These are phyloP conservation scores for Leucosporidium scottii DNA, from an alignment of 768 basidiomycete species.

Conservation along the genomic window DNA sequence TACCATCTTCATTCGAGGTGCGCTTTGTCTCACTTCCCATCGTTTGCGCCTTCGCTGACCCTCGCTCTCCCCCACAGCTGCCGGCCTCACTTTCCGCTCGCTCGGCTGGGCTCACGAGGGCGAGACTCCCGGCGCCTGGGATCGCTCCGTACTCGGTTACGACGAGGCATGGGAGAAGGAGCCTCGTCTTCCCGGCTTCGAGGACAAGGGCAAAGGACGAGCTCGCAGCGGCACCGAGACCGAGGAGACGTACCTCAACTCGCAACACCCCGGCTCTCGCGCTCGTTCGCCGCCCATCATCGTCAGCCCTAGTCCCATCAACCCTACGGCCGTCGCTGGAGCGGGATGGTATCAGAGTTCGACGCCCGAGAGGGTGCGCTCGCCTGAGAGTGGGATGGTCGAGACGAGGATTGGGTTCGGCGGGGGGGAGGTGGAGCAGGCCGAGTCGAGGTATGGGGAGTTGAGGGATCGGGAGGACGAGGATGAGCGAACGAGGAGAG, in stretches of 20 bases:
- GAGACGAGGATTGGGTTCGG: conserved; percentile 1
- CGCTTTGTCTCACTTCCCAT: not conserved
- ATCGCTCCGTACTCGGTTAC: conserved; percentile 31
- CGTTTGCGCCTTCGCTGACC: not conserved
- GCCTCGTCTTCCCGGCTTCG: conserved; percentile 12
- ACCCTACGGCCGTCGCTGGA: too few species aligned
- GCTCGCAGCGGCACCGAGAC: not conserved
- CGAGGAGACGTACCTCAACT: not conserved
- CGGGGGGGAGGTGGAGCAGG: not conserved
- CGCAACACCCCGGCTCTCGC: not conserved
- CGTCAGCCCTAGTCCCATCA: too few species aligned
- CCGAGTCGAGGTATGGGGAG: conserved; percentile 4
- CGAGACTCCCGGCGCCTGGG: conserved; percentile 25
- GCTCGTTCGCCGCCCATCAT: not conserved
- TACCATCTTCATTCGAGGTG: conserved; percentile 34
- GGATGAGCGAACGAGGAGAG: not conserved
- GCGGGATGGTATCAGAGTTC: not conserved
- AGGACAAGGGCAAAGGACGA: conserved; percentile 21
- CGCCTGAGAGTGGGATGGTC: not conserved
- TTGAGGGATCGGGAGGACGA: conserved; percentile 6
- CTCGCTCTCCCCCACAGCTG: conserved; percentile 12
- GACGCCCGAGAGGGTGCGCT: not conserved
- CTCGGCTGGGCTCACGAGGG: conserved; percentile 37
- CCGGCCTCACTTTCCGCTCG: conserved; percentile 27
- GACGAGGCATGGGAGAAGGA: conserved; percentile 29